Percentiles rank a stretch among this genome's conserved stretches.
These are phyloP conservation scores for Moesziomyces globuligerus DNA, from an alignment of 1,284 basidiomycete species.

Conservation along the genomic window DNA sequence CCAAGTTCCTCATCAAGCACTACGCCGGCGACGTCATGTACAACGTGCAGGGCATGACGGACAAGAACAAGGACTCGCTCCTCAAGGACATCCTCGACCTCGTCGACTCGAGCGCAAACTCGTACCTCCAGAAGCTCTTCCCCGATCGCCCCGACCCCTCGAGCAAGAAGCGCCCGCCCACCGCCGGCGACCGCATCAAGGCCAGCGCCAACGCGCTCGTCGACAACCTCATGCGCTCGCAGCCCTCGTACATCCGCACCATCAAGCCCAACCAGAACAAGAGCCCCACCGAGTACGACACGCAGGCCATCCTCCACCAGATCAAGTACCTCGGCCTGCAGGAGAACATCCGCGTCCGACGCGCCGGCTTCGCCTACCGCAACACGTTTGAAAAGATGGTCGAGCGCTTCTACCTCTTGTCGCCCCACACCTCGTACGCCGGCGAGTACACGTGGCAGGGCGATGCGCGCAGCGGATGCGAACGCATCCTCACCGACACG, in stretches of 20 bases:
- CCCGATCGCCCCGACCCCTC: slow-evolving; percentile 94
- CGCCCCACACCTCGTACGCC: slow-evolving; percentile 93
- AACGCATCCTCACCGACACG: slow-evolving; percentile 90
- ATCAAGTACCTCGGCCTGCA: slow-evolving; percentile 99
- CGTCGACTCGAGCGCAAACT: slow-evolving; percentile 72
- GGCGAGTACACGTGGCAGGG: slow-evolving; percentile 98
- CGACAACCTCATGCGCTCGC: slow-evolving; percentile 92
- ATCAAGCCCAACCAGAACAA: slow-evolving; percentile 99
- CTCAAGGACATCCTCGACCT: slow-evolving; percentile 94
- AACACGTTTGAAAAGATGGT: slow-evolving; percentile 99
- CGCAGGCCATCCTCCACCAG: slow-evolving; percentile 94
- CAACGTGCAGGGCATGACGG: slow-evolving; percentile 96
- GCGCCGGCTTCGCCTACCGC: slow-evolving; percentile 96
- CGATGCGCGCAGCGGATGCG: slow-evolving; percentile 88
- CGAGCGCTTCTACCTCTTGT: slow-evolving; percentile 86
- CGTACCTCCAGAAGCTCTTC: slow-evolving; percentile 85
- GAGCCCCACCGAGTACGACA: slow-evolving; percentile 89
- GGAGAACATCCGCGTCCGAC: slow-evolving; percentile 96
- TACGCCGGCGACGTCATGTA: slow-evolving; percentile 97
- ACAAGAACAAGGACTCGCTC: slow-evolving; percentile 99
- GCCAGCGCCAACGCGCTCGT: slow-evolving; percentile 89
- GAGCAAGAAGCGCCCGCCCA: slow-evolving; percentile 97
- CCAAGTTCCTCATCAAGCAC: slow-evolving; percentile 75
- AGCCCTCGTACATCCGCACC: slow-evolving; percentile 98
- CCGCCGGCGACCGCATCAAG: slow-evolving; percentile 98